Percentiles rank a stretch among this genome's conserved stretches.
Evolutionary conservation across 306 rosid species (phyloP).

Genomic region (Vicia sativa): DNA sequence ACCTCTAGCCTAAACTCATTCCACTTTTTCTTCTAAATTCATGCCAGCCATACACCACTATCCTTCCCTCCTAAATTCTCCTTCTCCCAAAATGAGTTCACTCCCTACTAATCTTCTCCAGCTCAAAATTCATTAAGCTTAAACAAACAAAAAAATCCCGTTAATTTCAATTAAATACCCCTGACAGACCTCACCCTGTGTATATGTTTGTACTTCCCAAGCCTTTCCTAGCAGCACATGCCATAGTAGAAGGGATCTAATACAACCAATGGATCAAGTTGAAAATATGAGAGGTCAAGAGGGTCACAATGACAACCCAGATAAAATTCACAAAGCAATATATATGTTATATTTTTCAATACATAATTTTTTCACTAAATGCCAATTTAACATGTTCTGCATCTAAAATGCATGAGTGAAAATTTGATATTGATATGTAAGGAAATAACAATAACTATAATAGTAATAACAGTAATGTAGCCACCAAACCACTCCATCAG

Average conservation of each 20-base stretch:
- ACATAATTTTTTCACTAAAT: neutral
- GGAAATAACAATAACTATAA: neutral
- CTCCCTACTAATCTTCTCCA: neutral
- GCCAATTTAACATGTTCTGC: constrained; percentile 15
- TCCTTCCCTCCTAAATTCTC: neutral
- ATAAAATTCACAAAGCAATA: constrained; percentile 22
- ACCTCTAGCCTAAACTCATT: constrained; percentile 28
- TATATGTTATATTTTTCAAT: constrained; percentile 21
- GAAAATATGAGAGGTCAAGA: constrained; percentile 1
- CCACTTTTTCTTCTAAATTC: constrained; percentile 18
- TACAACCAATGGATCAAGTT: neutral
- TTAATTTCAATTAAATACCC: neutral
- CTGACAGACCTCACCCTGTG: neutral
- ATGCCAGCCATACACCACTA: constrained; percentile 11
- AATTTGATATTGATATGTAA: constrained; percentile 7
- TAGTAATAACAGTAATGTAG: neutral
- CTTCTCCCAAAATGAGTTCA: constrained; percentile 7
- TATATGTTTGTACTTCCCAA: constrained; percentile 16
- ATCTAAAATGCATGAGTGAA: constrained; percentile 17
- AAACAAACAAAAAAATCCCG: neutral
- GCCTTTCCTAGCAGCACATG: constrained; percentile 6
- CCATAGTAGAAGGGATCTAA: neutral
- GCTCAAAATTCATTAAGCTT: neutral
- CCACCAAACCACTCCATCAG: constrained; percentile 30
- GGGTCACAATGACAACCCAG: neutral